phyloP scores from a whole-genome alignment of 2,329 filamentous ascomycete species.

The Paecilomyces formosus region DNA sequence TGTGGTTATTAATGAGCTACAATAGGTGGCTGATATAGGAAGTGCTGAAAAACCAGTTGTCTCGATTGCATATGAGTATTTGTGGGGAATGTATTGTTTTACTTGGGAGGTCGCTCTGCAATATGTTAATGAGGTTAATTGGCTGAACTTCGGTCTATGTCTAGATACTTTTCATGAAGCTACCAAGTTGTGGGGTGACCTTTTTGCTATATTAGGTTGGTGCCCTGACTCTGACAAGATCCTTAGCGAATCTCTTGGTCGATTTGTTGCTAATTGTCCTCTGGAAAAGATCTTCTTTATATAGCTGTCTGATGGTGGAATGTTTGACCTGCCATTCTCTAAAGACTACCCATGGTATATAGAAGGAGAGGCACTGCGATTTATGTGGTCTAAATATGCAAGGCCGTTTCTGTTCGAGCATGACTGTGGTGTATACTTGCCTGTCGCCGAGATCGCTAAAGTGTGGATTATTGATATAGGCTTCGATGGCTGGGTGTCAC shows the following conservation, averaged over 20 bases:
- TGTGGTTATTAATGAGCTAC: constrained; percentile 22
- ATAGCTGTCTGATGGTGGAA: constrained; percentile 1
- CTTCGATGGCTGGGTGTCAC: constrained; percentile 24
- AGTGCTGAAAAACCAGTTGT: constrained; percentile 4
- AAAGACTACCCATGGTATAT: background rate
- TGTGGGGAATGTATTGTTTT: constrained; percentile 16
- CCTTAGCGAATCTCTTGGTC: constrained; percentile 7
- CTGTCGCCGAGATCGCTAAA: constrained; percentile 18
- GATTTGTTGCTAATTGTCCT: constrained; percentile 1
- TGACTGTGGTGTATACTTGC: constrained; percentile 18
- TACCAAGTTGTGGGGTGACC: constrained; percentile 18
- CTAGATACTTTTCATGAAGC: constrained; percentile 22
- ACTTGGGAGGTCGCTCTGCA: constrained; percentile 19
- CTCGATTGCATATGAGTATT: constrained; percentile 19
- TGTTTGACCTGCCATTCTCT: background rate
- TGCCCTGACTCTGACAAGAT: background rate
- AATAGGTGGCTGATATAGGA: constrained; percentile 21
- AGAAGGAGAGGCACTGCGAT: background rate
- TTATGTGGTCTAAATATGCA: constrained; percentile 3
- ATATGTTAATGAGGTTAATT: constrained; percentile 15
- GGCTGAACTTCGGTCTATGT: constrained; percentile 23
- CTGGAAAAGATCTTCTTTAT: constrained; percentile 13
- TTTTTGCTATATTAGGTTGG: constrained; percentile 7
- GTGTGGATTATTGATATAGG: constrained; percentile 21
- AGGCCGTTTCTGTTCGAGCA: constrained; percentile 24